A percentile compares a stretch with the other conserved stretches of the same genome.
Evolutionary conservation across 441 rosid genomes (phyloP).

Genomic region (Croton laevigatus): DNA sequence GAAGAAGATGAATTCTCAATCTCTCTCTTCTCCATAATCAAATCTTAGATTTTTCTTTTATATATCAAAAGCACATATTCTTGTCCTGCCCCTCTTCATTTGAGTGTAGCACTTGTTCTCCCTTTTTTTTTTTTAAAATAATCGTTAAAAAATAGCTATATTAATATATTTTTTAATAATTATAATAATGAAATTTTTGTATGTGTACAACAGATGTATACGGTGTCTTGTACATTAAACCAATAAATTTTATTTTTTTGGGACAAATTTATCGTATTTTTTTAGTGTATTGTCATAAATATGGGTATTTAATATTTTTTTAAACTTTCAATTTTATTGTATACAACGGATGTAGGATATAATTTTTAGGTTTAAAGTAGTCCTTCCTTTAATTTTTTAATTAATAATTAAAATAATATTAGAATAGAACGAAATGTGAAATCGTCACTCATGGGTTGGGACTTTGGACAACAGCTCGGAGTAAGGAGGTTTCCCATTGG

Average conservation of each 20-base stretch:
- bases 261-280: too few species aligned
- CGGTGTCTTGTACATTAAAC: too few species aligned
- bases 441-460: constrained; percentile 34
- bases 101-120: constrained; percentile 8
- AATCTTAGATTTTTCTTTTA: background rate
- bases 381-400: background rate
- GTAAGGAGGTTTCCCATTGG: constrained; percentile 53
- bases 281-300: too few species aligned
- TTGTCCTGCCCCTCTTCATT: constrained; percentile 20
- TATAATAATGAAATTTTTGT: too few species aligned
- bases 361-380: too few species aligned
- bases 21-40: constrained; percentile 44
- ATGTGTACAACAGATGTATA: too few species aligned
- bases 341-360: too few species aligned
- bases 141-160: too few species aligned
- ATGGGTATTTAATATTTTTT: too few species aligned
- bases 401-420: background rate
- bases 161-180: too few species aligned
- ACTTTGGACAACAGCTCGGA: constrained; percentile 73
- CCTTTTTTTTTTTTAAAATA: background rate
- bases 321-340: too few species aligned
- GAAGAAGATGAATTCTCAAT: constrained; percentile 23
- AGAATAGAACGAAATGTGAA: constrained; percentile 33
- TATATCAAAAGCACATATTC: constrained; percentile 28
- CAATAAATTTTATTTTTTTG: too few species aligned